Evolutionary conservation across 2,329 filamentous ascomycete species (phyloP).

Genomic region (Zelopaecilomyces penicillatus): DNA sequence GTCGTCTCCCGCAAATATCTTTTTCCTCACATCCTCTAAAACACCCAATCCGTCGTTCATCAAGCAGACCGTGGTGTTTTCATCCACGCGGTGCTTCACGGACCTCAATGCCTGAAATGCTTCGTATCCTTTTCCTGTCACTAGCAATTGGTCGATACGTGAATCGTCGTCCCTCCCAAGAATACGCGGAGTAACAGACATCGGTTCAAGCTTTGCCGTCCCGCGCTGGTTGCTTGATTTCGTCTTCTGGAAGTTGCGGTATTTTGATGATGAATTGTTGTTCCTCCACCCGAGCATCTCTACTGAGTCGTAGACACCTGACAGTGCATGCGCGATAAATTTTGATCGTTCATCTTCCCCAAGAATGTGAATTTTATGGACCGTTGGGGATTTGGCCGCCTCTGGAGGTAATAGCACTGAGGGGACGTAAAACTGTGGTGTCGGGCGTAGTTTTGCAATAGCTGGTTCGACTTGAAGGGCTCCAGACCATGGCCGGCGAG

Average conservation of each 20-base stretch:
- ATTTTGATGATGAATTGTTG: constrained; percentile 17
- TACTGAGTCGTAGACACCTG: constrained; percentile 32
- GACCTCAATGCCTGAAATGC: constrained; percentile 45
- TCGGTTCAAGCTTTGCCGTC: constrained; percentile 13
- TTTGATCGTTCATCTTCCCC: constrained; percentile 32
- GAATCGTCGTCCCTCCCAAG: constrained; percentile 26
- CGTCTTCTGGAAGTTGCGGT: constrained; percentile 21
- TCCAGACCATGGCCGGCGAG: constrained; percentile 15
- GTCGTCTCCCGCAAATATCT: constrained; percentile 58
- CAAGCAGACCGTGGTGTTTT: constrained; percentile 64
- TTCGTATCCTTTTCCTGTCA: constrained; percentile 52
- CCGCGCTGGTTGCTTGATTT: constrained; percentile 13
- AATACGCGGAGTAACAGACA: constrained; percentile 10
- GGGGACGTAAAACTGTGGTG: constrained; percentile 24
- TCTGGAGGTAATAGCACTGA: constrained; percentile 27
- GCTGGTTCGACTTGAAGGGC: constrained; percentile 11
- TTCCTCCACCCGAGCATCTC: constrained; percentile 24
- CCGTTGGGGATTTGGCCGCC: constrained; percentile 22
- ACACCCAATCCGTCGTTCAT: constrained; percentile 77
- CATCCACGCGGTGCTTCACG: constrained; percentile 58
- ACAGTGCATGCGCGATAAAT: constrained; percentile 33
- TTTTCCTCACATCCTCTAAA: constrained; percentile 65
- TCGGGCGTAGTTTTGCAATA: constrained; percentile 1
- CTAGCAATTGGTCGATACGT: constrained; percentile 62
- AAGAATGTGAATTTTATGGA: constrained; percentile 34